Conservation (phyloP, 2,329 filamentous ascomycete genomes). For the Colletotrichum endophyticum region DNA sequence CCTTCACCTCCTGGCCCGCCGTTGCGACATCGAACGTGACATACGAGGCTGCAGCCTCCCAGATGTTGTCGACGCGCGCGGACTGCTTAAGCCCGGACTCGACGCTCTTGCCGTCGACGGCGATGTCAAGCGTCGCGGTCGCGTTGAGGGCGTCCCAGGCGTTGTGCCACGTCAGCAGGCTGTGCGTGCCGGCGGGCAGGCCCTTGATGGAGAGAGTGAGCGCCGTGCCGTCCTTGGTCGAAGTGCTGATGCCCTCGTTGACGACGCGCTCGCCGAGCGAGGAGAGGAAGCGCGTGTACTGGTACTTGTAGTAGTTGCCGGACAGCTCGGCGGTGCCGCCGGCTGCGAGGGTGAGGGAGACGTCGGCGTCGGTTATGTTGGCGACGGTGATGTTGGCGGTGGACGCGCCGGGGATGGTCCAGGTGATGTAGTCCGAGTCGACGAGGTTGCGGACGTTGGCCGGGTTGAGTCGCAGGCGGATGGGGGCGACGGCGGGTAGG, state of each 20-base stretch:
- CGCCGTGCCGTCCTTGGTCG: slow-evolving; percentile 23
- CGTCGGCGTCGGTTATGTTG: slow-evolving; percentile 1
- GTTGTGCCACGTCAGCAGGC: slow-evolving; percentile 33
- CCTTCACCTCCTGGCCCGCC: slow-evolving; percentile 24
- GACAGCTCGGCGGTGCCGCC: slow-evolving; percentile 19
- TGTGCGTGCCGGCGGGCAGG: slow-evolving; percentile 29
- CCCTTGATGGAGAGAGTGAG: slow-evolving; percentile 31
- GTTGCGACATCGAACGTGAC: slow-evolving; percentile 26
- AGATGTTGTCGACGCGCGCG: slow-evolving; percentile 33
- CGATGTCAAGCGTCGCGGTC: slow-evolving; percentile 27
- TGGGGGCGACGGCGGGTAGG: neutral
- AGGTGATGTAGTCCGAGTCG: slow-evolving; percentile 18
- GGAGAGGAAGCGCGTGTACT: slow-evolving; percentile 27
- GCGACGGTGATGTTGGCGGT: neutral
- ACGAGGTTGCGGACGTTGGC: slow-evolving; percentile 15
- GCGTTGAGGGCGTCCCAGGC: slow-evolving; percentile 29
- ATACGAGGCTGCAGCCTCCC: slow-evolving; percentile 32
- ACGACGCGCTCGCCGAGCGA: slow-evolving; percentile 33
- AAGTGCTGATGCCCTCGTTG: slow-evolving; percentile 30
- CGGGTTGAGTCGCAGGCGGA: slow-evolving; percentile 20
- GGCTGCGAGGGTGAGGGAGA: slow-evolving; percentile 6
- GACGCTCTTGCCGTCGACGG: slow-evolving; percentile 25
- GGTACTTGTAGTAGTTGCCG: slow-evolving; percentile 29
- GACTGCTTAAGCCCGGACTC: slow-evolving; percentile 21
- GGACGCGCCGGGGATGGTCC: slow-evolving; percentile 17